These are phyloP conservation scores for Kingdonia uniflora DNA, from an alignment of 164 flowering plant genomes.

Conservation along the genomic window DNA sequence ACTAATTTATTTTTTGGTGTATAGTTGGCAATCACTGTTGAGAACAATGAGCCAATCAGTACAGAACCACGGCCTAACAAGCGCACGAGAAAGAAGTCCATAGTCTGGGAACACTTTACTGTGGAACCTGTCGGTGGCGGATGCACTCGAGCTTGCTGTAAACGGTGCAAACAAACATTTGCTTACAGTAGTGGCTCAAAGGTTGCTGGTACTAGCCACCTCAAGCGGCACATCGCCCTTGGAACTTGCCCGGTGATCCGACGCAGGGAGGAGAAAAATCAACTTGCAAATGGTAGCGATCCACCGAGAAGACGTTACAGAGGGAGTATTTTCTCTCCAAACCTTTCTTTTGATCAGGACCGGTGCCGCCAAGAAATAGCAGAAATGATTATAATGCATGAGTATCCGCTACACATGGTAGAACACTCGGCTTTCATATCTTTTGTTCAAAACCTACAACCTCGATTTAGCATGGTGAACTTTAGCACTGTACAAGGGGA, in stretches of 20 bases:
- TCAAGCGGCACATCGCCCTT: constrained; percentile 79
- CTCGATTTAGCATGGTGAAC: constrained; percentile 43
- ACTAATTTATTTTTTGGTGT: too few species aligned
- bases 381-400: constrained; percentile 68
- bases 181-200: constrained; percentile 89
- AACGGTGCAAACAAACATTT: constrained; percentile 84
- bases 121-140: constrained; percentile 59
- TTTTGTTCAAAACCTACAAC: constrained; percentile 50
- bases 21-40: constrained; percentile 4
- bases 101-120: constrained; percentile 94
- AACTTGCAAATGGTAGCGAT: constrained; percentile 19
- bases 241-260: constrained; percentile 40
- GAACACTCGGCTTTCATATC: constrained; percentile 56
- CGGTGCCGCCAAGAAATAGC: constrained; percentile 47
- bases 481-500: constrained; percentile 46
- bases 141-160: constrained; percentile 69
- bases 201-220: constrained; percentile 93
- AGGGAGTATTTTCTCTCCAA: constrained; percentile 18
- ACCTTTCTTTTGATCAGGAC: constrained; percentile 40
- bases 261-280: constrained; percentile 25
- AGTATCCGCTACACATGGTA: constrained; percentile 62
- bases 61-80: constrained; percentile 47
- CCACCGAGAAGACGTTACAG: constrained; percentile 24
- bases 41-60: constrained; percentile 12
- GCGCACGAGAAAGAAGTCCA: constrained; percentile 82